Evolutionary conservation across 2,329 filamentous ascomycete genomes (phyloP).

Genomic region (Xylariomycetidae sp.): DNA sequence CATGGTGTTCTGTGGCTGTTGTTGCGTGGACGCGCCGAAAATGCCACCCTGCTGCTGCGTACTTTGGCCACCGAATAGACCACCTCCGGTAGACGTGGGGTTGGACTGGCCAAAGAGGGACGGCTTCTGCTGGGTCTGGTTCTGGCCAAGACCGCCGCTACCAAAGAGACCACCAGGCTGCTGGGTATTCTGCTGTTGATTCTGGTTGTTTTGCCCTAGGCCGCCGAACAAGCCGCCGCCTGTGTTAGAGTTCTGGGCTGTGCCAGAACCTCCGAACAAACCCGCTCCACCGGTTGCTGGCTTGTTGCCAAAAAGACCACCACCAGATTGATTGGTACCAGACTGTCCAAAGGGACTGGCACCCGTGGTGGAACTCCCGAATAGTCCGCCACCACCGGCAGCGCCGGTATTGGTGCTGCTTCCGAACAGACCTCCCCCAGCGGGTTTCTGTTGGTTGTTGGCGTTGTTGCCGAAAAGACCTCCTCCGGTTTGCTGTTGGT

Average conservation of each 20-base stretch:
- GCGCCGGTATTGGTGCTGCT: slow-evolving; percentile 19
- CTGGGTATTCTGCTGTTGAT: slow-evolving; percentile 31
- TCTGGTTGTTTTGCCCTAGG: slow-evolving; percentile 29
- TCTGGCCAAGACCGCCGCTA: slow-evolving; percentile 41
- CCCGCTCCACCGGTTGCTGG: slow-evolving; percentile 28
- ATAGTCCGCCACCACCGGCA: slow-evolving; percentile 32
- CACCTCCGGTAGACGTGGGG: slow-evolving; percentile 36
- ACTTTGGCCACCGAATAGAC: slow-evolving; percentile 49
- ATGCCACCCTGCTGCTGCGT: slow-evolving; percentile 39
- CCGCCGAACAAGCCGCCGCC: slow-evolving; percentile 48
- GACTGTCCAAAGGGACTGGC: slow-evolving; percentile 23
- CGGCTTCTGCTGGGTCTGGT: slow-evolving; percentile 50
- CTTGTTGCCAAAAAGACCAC: slow-evolving; percentile 40
- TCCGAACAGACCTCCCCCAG: slow-evolving; percentile 36
- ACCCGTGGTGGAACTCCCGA: slow-evolving; percentile 33
- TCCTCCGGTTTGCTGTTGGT: slow-evolving; percentile 31
- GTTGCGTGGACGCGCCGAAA: slow-evolving; percentile 42
- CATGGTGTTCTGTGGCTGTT: slow-evolving; percentile 42
- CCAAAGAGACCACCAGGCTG: slow-evolving; percentile 44
- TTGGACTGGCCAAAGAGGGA: slow-evolving; percentile 44
- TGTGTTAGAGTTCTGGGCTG: slow-evolving; percentile 29
- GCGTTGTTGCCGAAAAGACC: slow-evolving; percentile 34
- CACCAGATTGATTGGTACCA: slow-evolving; percentile 13
- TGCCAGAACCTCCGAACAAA: slow-evolving; percentile 37
- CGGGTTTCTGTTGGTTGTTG: slow-evolving; percentile 28